Evolutionary conservation across 2,329 filamentous ascomycete species (phyloP), one percentile per base, ranked within the genome.

Genomic region (Fusarium tanahbumbuense): DNA sequence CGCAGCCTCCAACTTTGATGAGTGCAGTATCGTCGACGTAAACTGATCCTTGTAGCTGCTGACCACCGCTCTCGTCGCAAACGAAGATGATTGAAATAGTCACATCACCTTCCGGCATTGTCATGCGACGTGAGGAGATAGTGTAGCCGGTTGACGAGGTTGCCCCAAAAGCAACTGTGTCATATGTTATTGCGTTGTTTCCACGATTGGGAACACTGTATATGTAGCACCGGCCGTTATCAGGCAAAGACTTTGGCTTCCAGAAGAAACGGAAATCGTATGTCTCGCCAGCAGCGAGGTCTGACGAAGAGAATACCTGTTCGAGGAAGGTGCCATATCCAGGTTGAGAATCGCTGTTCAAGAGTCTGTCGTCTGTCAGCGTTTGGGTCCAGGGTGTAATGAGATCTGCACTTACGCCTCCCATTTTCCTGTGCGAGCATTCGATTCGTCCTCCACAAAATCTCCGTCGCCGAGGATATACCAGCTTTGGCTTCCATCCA

Each of bases 201-300:
- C n/a, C n/a, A n/a, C n/a, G n/a, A n/a, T n/a, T n/a, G n/a, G n/a
- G n/a, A n/a, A n/a, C n/a, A n/a, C 15, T 22, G 8, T 4, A 20
- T 0, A 63, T 62, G 1, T 30, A 25, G 6, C 60, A 63, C 2
- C 1, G 1, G 0, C 57, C 60, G 2, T 1, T 16, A 8, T 30
- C 15, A 3, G 60, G 60, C 0, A 63, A 15, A 2, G 27, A 28
- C 0, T 56, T 10, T 0, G 60, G 57, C 11, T 63, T 63, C 60
- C 60, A 63, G 7, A 63, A 63, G 58, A 63, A 63, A 23, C 30
- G 60, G 8, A 11, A 63, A 8, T 63, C 47, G 6, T 63, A 63
- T 0, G 3, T 6, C 3, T 63, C 60, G 13, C 15, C 11, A 2
- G 8, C n/a, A 8, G 1, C 4, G 2, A 63, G n/a, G n/a, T n/a